phyloP scores from a whole-genome alignment of 306 rosid genomes.

The Quillaja saponaria region DNA sequence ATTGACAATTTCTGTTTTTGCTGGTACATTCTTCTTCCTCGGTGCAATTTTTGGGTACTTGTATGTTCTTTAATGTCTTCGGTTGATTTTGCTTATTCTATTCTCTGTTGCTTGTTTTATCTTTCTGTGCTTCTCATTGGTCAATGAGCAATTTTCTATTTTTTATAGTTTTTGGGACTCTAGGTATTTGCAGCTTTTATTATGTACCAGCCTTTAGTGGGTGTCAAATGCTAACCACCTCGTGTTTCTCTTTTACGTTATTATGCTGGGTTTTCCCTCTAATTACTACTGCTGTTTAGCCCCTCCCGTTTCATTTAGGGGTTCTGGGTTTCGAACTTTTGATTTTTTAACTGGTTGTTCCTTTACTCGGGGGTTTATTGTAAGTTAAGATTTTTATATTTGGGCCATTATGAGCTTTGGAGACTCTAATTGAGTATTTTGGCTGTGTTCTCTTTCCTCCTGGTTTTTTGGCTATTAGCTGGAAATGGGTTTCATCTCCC shows the following conservation, averaged over 20 bases:
- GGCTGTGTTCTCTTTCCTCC: slow-evolving; percentile 10
- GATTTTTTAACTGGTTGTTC: slow-evolving; percentile 6
- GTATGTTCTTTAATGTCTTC: slow-evolving; percentile 13
- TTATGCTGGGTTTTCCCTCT: too few species aligned
- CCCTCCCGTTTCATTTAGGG: slow-evolving; percentile 1
- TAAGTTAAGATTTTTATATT: slow-evolving; percentile 6
- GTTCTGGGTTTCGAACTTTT: slow-evolving; percentile 14
- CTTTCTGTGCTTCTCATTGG: slow-evolving; percentile 15
- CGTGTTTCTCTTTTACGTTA: slow-evolving; percentile 10
- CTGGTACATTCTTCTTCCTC: background rate
- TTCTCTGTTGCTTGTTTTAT: slow-evolving; percentile 29
- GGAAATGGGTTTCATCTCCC: slow-evolving; percentile 89
- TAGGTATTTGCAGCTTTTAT: slow-evolving; percentile 5
- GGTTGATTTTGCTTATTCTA: slow-evolving; percentile 30
- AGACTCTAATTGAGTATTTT: slow-evolving; percentile 18
- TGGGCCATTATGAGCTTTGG: background rate
- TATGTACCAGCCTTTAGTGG: slow-evolving; percentile 10
- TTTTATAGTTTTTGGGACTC: background rate
- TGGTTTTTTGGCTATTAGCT: slow-evolving; percentile 31
- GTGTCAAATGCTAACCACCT: background rate
- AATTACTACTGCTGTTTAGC: background rate
- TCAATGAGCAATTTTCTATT: background rate
- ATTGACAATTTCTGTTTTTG: background rate
- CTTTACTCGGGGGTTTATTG: background rate
- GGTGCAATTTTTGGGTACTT: background rate